Conservation (phyloP, 768 basidiomycete genomes). For the Leccinum disarticulatum region DNA sequence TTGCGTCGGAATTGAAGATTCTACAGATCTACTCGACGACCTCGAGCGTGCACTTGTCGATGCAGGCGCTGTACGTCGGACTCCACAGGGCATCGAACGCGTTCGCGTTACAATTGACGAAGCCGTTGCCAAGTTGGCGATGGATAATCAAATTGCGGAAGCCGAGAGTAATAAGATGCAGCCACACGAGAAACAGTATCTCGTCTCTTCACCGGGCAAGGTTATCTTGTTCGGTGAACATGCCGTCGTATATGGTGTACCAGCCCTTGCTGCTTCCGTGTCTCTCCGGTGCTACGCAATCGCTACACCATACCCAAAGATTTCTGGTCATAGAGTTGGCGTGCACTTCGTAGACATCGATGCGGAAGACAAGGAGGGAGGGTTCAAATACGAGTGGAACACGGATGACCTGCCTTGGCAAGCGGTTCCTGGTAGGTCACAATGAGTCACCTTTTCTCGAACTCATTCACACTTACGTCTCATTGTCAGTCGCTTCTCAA, state of each 20-base stretch:
- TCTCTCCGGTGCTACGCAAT: slow-evolving; percentile 94
- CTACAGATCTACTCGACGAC: slow-evolving; percentile 90
- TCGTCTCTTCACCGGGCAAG: slow-evolving; percentile 96
- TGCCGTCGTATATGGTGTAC: slow-evolving; percentile 97
- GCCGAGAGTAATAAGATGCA: neutral
- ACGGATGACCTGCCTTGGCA: slow-evolving; percentile 79
- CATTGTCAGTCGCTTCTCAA: slow-evolving; percentile 15
- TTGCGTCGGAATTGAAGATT: slow-evolving; percentile 97
- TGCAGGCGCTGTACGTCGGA: slow-evolving; percentile 79
- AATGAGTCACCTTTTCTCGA: neutral
- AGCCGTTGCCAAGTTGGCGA: slow-evolving; percentile 69
- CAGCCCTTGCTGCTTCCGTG: slow-evolving; percentile 92
- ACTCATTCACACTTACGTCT: neutral
- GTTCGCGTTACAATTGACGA: slow-evolving; percentile 51
- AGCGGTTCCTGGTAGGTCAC: slow-evolving; percentile 45
- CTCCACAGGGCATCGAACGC: slow-evolving; percentile 41
- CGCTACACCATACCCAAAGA: slow-evolving; percentile 68
- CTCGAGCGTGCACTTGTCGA: slow-evolving; percentile 90
- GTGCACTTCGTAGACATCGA: slow-evolving; percentile 80
- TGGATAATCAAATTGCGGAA: slow-evolving; percentile 28
- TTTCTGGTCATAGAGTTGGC: slow-evolving; percentile 41
- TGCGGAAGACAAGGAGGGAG: slow-evolving; percentile 16
- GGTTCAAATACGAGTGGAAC: slow-evolving; percentile 81
- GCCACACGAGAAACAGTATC: slow-evolving; percentile 58
- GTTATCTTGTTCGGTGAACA: slow-evolving; percentile 98